Evolutionary conservation across 208 protist genomes (phyloP).

Genomic region (Leishmania gerbilli): DNA sequence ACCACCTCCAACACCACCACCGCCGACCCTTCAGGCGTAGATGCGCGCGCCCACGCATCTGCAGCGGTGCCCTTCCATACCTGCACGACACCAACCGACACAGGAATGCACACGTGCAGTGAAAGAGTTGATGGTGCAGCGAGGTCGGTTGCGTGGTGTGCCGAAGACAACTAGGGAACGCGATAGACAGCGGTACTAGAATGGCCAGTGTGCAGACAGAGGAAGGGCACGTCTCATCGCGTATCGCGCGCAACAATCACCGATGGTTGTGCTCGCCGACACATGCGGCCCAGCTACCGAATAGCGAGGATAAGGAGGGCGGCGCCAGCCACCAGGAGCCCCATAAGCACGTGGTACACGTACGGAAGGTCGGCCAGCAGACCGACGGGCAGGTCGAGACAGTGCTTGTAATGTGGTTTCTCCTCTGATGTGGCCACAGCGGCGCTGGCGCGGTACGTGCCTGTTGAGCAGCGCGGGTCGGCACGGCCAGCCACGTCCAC

Average conservation of each 20-base stretch:
- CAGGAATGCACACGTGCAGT: not conserved
- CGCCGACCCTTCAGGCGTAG: not conserved
- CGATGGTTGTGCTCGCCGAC: not conserved
- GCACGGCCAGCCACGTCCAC: constrained; percentile 32
- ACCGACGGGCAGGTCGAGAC: constrained; percentile 59
- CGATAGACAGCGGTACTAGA: not conserved
- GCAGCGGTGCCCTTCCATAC: not conserved
- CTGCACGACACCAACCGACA: not conserved
- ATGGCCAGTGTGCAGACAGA: not conserved
- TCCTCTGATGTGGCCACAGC: not conserved
- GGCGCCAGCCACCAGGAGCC: constrained; percentile 53
- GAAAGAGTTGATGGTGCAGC: not conserved
- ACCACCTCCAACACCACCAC: not conserved
- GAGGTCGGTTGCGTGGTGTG: not conserved
- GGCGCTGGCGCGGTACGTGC: constrained; percentile 6
- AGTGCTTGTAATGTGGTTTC: constrained; percentile 14
- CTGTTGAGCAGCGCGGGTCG: constrained; percentile 13
- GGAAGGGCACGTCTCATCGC: not conserved
- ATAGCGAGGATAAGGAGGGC: constrained; percentile 39
- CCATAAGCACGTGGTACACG: constrained; percentile 59
- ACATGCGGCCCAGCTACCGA: constrained; percentile 8
- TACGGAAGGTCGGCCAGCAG: constrained; percentile 54
- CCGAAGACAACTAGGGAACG: not conserved
- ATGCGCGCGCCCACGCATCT: not conserved
- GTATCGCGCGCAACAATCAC: not conserved